These are phyloP conservation scores for Didymella lethalis DNA, from an alignment of 2,329 filamentous ascomycete species.

Conservation along the genomic window DNA sequence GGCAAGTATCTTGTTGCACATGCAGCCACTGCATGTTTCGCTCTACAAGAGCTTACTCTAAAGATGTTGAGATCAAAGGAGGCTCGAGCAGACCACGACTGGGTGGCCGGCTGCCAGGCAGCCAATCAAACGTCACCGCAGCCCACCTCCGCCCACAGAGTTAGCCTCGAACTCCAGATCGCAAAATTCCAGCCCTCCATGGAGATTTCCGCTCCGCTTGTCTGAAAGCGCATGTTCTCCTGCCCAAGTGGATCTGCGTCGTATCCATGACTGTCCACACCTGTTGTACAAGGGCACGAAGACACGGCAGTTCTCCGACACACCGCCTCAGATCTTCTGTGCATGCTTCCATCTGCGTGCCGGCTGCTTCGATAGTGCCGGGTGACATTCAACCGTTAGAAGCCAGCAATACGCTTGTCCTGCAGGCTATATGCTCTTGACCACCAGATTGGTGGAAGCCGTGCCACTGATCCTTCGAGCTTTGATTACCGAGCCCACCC, in stretches of 20 bases:
- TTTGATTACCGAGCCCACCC: slow-evolving; percentile 20
- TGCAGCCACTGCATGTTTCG: not conserved
- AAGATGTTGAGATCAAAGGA: not conserved
- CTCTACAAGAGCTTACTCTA: not conserved
- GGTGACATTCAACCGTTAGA: slow-evolving; percentile 11
- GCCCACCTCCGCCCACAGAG: slow-evolving; percentile 5
- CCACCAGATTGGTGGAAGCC: slow-evolving; percentile 14
- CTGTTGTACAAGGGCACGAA: not conserved
- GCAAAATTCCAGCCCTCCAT: slow-evolving; percentile 7
- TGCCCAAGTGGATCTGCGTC: slow-evolving; percentile 8
- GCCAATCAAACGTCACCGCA: slow-evolving; percentile 15
- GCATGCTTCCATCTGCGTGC: slow-evolving; percentile 14
- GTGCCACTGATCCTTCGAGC: not conserved
- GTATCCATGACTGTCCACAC: slow-evolving; percentile 3
- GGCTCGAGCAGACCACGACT: not conserved
- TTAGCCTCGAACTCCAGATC: not conserved
- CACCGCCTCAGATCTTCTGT: slow-evolving; percentile 16
- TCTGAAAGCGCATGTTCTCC: slow-evolving; percentile 1
- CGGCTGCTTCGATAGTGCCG: slow-evolving; percentile 11
- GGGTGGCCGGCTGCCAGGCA: slow-evolving; percentile 1
- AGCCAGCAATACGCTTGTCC: slow-evolving; percentile 13
- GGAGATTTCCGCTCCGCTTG: slow-evolving; percentile 13
- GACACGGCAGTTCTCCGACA: slow-evolving; percentile 4
- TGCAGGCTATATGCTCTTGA: slow-evolving; percentile 15
- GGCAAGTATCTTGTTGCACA: not conserved